Evolutionary conservation across 2,329 filamentous ascomycete genomes (phyloP).

Genomic region (Colletotrichum coccodes): DNA sequence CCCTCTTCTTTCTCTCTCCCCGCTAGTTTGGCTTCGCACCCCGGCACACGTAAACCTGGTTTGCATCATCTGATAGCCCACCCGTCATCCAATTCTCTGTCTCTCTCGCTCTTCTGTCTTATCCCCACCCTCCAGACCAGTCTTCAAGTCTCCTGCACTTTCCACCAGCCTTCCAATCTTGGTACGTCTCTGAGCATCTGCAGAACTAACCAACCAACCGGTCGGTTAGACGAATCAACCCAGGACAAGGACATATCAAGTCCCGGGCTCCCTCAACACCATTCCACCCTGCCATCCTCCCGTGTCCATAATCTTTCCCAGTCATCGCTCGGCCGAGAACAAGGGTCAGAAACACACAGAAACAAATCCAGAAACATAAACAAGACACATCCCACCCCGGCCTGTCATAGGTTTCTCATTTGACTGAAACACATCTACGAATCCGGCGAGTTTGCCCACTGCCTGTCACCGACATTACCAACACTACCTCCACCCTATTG

Average conservation of each 20-base stretch:
- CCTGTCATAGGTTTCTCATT: background rate
- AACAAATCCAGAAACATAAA: slow-evolving; percentile 18
- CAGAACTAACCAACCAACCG: background rate
- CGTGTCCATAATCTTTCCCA: background rate
- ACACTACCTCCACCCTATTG: background rate
- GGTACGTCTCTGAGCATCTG: background rate
- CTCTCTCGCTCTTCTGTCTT: background rate
- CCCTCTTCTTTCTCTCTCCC: slow-evolving; percentile 1
- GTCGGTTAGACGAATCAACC: background rate
- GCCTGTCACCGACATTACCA: background rate
- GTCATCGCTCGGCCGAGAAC: slow-evolving; percentile 8
- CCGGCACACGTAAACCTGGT: slow-evolving; percentile 11
- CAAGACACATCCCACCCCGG: slow-evolving; percentile 6
- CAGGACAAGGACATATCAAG: background rate
- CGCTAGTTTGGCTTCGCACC: slow-evolving; percentile 26
- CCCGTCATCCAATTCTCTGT: slow-evolving; percentile 9
- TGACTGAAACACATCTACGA: slow-evolving; percentile 22
- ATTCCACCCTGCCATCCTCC: background rate
- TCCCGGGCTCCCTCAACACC: background rate
- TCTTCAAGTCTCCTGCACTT: background rate
- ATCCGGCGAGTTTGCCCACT: slow-evolving; percentile 13
- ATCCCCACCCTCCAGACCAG: background rate
- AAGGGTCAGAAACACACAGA: slow-evolving; percentile 7
- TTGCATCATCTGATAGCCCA: slow-evolving; percentile 29
- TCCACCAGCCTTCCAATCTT: background rate